Conservation (phyloP, 2,329 filamentous ascomycete genomes). For the Fusarium multiceps region DNA sequence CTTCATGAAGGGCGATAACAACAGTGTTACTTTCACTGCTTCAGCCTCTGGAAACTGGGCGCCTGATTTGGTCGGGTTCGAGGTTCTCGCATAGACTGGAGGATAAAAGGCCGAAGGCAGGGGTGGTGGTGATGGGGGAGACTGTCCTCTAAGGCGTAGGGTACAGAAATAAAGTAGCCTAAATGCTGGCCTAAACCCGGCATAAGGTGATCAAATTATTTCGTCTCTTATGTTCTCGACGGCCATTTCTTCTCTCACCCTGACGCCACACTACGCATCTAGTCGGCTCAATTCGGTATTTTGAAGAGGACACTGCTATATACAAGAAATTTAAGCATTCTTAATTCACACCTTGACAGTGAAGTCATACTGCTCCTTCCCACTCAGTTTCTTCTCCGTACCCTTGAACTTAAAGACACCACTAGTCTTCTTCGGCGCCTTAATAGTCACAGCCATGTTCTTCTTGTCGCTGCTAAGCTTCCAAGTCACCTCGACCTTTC, state of each 20-base stretch:
- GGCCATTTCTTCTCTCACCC: too few species aligned
- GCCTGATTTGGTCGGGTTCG: slow-evolving; percentile 58
- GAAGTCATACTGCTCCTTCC: background rate
- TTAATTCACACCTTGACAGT: background rate
- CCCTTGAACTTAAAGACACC: background rate
- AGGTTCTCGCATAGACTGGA: slow-evolving; percentile 26
- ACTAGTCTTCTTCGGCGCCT: background rate
- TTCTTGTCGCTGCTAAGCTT: background rate
- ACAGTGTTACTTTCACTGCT: slow-evolving; percentile 52
- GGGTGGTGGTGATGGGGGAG: accelerated
- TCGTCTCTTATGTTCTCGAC: too few species aligned
- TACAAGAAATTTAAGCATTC: background rate
- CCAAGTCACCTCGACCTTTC: background rate
- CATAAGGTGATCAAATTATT: too few species aligned
- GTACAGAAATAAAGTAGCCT: too few species aligned
- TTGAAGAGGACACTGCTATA: background rate
- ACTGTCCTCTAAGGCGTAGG: background rate
- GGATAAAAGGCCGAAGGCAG: too few species aligned
- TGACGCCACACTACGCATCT: background rate
- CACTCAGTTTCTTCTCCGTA: background rate
- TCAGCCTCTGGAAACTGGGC: slow-evolving; percentile 47
- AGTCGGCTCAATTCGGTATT: too few species aligned
- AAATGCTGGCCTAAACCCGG: too few species aligned
- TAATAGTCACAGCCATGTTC: background rate
- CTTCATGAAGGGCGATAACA: slow-evolving; percentile 55